Conservation (phyloP, 305 asterid genomes). For the Fraxinus platypoda region DNA sequence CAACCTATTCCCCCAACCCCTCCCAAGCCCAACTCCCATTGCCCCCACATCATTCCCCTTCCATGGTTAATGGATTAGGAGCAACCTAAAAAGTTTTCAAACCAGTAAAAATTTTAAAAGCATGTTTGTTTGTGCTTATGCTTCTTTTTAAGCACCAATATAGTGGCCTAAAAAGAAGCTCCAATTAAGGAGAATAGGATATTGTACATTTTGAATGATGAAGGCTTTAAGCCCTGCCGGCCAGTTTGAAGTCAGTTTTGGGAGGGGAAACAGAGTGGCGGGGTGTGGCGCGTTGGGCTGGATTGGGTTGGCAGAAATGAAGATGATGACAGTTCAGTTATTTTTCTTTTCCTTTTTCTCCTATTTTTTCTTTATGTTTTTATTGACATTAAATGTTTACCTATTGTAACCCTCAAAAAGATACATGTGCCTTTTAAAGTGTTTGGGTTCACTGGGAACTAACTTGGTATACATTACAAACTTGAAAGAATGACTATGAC, state of each 20-base stretch:
- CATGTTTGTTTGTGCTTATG: background rate
- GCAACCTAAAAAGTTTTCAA: background rate
- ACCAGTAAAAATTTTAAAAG: background rate
- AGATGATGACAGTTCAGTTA: background rate
- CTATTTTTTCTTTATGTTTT: background rate
- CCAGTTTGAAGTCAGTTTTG: background rate
- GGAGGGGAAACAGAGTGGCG: background rate
- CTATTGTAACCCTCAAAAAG: background rate
- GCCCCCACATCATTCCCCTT: background rate
- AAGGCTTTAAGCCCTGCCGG: background rate
- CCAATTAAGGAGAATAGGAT: background rate
- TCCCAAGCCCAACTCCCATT: background rate
- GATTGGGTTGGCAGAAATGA: background rate
- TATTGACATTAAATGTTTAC: background rate
- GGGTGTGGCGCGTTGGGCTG: background rate
- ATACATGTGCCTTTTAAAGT: background rate
- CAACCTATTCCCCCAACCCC: background rate
- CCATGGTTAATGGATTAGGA: background rate
- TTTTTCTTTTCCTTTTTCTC: background rate
- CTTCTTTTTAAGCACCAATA: background rate
- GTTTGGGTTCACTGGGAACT: background rate
- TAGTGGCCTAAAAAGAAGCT: background rate
- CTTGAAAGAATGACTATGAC: background rate
- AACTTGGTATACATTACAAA: background rate
- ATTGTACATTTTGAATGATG: background rate